Conservation (phyloP, 768 basidiomycete species). For the Mycena capillaripes region DNA sequence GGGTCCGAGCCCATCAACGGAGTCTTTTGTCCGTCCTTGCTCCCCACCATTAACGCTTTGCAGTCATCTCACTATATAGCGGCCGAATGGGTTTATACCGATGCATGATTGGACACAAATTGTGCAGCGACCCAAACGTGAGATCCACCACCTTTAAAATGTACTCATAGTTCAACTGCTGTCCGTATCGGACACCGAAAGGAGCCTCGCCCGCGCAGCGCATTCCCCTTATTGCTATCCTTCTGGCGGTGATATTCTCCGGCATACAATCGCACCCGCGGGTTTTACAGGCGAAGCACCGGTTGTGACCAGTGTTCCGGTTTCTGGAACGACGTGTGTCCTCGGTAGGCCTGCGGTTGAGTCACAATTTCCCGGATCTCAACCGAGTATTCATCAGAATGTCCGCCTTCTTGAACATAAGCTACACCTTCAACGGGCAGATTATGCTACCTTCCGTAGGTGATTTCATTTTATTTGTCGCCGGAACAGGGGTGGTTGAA, state of each 20-base stretch:
- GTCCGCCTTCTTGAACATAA: slow-evolving; percentile 62
- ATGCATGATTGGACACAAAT: no score
- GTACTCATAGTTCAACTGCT: no score
- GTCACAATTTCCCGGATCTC: neutral
- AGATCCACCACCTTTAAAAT: no score
- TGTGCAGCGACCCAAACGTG: no score
- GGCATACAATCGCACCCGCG: slow-evolving; percentile 57
- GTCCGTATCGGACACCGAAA: no score
- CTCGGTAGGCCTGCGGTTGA: slow-evolving; percentile 38
- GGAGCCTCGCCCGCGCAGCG: no score
- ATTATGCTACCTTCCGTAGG: slow-evolving; percentile 51
- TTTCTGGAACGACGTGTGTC: slow-evolving; percentile 55
- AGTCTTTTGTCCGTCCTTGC: no score
- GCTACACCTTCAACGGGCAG: slow-evolving; percentile 60
- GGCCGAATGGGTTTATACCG: no score
- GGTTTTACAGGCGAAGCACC: slow-evolving; percentile 56
- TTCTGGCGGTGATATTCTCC: slow-evolving; percentile 57
- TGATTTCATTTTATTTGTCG: no score
- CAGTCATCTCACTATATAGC: no score
- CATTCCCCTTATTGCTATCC: slow-evolving; percentile 58
- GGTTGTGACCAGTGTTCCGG: slow-evolving; percentile 51
- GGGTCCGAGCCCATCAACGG: no score
- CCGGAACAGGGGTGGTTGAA: slow-evolving; percentile 38
- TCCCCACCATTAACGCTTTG: no score
- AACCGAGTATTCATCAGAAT: slow-evolving; percentile 41